A percentile compares a stretch with the other conserved stretches of the same genome.
Conservation (phyloP, 1,284 basidiomycete genomes). For the Sanghuangporus sanghuang region DNA sequence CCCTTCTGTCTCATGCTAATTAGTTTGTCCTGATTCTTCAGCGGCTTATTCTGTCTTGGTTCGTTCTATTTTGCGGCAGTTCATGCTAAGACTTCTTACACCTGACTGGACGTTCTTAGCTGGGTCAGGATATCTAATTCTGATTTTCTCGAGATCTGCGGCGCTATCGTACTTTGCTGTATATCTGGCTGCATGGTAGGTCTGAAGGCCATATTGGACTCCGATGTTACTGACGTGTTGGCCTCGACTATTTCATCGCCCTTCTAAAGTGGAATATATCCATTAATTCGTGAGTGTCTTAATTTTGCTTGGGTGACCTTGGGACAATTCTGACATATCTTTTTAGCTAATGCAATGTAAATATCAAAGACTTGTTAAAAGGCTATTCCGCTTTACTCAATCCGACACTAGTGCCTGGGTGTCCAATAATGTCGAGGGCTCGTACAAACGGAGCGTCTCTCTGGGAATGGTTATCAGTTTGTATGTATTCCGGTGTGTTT, state of each 20-base stretch:
- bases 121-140: constrained; percentile 60
- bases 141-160: constrained; percentile 55
- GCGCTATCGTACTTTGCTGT: constrained; percentile 66
- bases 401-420: constrained; percentile 52
- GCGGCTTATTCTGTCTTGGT: constrained; percentile 36
- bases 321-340: neutral
- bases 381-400: neutral
- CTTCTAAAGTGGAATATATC: constrained; percentile 57
- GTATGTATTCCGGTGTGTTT: constrained; percentile 31
- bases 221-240: neutral
- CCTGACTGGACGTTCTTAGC: constrained; percentile 19
- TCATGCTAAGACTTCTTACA: neutral
- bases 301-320: neutral
- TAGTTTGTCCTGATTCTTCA: constrained; percentile 16
- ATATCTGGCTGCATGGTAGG: constrained; percentile 62
- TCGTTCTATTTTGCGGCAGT: constrained; percentile 6
- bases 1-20: neutral
- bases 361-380: constrained; percentile 17
- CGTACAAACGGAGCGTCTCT: constrained; percentile 71
- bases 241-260: no score
- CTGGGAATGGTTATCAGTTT: constrained; percentile 66
- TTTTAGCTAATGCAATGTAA: constrained; percentile 60
- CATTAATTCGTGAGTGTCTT: constrained; percentile 49
- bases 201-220: neutral
- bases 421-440: constrained; percentile 69